A percentile compares a stretch with the other conserved stretches of the same genome.
phyloP scores from a whole-genome alignment of 192 early-diverging fungal species.

The Gaertneriomyces semiglobifer region DNA sequence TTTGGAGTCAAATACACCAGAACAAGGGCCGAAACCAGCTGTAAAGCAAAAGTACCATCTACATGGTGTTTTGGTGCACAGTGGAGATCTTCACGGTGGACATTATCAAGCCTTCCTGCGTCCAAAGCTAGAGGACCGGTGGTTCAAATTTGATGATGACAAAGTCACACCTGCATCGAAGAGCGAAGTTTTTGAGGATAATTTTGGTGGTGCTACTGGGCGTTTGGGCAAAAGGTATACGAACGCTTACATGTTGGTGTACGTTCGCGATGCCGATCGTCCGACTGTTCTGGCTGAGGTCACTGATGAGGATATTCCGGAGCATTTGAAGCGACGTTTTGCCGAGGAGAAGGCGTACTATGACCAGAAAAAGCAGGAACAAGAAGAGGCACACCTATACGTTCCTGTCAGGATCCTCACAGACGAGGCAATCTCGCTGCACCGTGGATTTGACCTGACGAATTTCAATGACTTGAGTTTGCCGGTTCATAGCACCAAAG shows the following conservation, averaged over 20 bases:
- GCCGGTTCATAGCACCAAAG: conserved; percentile 35
- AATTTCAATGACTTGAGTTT: conserved; percentile 60
- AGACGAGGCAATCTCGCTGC: conserved; percentile 62
- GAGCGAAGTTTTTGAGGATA: conserved; percentile 88
- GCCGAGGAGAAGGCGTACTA: conserved; percentile 60
- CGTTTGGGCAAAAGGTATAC: conserved; percentile 75
- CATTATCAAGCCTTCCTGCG: conserved; percentile 92
- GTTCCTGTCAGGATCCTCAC: conserved; percentile 62
- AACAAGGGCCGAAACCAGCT: conserved; percentile 54
- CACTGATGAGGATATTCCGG: conserved; percentile 70
- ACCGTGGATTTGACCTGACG: conserved; percentile 85
- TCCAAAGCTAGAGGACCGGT: conserved; percentile 72
- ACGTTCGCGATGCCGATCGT: conserved; percentile 76
- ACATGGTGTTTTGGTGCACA: conserved; percentile 94
- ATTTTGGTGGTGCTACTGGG: conserved; percentile 73
- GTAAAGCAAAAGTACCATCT: conserved; percentile 74
- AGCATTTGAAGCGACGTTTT: conserved; percentile 63
- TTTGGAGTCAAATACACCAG: conserved; percentile 36
- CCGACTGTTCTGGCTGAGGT: conserved; percentile 68
- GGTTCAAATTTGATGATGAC: conserved; percentile 97
- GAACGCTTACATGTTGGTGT: conserved; percentile 99
- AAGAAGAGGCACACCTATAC: conserved; percentile 66
- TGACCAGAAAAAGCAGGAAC: conserved; percentile 64
- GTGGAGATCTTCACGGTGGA: conserved; percentile 86
- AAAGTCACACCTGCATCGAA: conserved; percentile 74